phyloP scores from a whole-genome alignment of 805 yeast genomes.

The Lipomyces orientalis region DNA sequence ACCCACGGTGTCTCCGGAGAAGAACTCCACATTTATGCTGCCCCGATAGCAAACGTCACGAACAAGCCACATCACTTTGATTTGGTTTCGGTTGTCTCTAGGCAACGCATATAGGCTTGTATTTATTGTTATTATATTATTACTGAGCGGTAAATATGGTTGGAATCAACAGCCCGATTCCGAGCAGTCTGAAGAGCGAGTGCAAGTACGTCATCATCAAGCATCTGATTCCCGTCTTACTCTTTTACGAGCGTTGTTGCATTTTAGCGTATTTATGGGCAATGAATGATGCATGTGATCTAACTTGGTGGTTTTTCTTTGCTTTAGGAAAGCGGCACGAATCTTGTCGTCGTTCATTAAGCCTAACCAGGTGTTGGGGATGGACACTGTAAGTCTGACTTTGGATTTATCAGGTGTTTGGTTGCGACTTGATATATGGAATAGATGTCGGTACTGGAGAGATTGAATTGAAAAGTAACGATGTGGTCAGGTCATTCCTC shows the following conservation, averaged over 20 bases:
- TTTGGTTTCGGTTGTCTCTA: not conserved
- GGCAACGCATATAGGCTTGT: not conserved
- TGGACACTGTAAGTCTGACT: conserved; percentile 56
- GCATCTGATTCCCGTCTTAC: too few relatives aligned
- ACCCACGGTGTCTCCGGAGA: not conserved
- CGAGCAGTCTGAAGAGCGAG: conserved; percentile 85
- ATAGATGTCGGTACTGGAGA: conserved; percentile 4
- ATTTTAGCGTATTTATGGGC: not conserved
- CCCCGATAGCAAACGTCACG: not conserved
- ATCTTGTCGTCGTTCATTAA: conserved; percentile 86
- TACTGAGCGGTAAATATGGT: conserved; percentile 18
- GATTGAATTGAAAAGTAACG: conserved; percentile 1
- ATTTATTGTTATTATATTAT: not conserved
- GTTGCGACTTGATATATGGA: not conserved
- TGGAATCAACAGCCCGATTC: conserved; percentile 85
- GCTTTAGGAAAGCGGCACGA: conserved; percentile 83
- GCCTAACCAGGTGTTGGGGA: conserved; percentile 92
- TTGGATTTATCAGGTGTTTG: not conserved
- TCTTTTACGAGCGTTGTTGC: too few relatives aligned
- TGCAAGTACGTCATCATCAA: conserved; percentile 61
- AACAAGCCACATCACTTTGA: not conserved
- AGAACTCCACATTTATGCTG: not conserved
- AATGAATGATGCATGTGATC: not conserved
- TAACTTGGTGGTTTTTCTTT: not conserved
- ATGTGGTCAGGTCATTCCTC: conserved; percentile 73